These are phyloP conservation scores for Scheffersomyces amazonensis DNA, from an alignment of 805 yeast genomes.

Conservation along the genomic window DNA sequence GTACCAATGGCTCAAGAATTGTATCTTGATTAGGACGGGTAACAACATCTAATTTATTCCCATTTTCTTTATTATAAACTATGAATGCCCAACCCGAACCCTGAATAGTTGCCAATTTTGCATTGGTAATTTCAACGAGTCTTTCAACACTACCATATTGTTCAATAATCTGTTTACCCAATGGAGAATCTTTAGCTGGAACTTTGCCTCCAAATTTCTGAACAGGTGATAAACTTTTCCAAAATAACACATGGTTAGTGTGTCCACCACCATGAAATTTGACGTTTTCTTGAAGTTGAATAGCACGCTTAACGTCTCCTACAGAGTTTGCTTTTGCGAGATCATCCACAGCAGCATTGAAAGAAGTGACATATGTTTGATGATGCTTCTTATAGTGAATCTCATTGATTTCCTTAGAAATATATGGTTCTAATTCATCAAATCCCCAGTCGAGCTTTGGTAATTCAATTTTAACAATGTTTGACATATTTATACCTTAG, in stretches of 20 bases:
- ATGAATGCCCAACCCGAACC: constrained; percentile 97
- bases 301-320: constrained; percentile 57
- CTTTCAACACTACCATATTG: constrained; percentile 75
- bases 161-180: constrained; percentile 55
- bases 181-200: constrained; percentile 48
- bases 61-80: constrained; percentile 71
- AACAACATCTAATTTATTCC: constrained; percentile 71
- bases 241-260: constrained; percentile 81
- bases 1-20: constrained; percentile 64
- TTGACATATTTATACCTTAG: too few species aligned
- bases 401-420: constrained; percentile 84
- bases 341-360: constrained; percentile 75
- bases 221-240: constrained; percentile 82
- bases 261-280: constrained; percentile 94
- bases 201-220: constrained; percentile 71
- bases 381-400: constrained; percentile 88
- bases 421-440: constrained; percentile 81
- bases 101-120: constrained; percentile 73
- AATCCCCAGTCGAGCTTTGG: constrained; percentile 85
- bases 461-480: constrained; percentile 58
- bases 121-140: constrained; percentile 60
- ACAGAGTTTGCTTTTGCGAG: constrained; percentile 59
- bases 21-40: constrained; percentile 88
- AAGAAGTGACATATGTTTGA: constrained; percentile 86
- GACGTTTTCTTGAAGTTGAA: constrained; percentile 68